These are phyloP conservation scores for Fusarium sp. DNA, from an alignment of 2,329 filamentous ascomycete species.

Conservation along the genomic window DNA sequence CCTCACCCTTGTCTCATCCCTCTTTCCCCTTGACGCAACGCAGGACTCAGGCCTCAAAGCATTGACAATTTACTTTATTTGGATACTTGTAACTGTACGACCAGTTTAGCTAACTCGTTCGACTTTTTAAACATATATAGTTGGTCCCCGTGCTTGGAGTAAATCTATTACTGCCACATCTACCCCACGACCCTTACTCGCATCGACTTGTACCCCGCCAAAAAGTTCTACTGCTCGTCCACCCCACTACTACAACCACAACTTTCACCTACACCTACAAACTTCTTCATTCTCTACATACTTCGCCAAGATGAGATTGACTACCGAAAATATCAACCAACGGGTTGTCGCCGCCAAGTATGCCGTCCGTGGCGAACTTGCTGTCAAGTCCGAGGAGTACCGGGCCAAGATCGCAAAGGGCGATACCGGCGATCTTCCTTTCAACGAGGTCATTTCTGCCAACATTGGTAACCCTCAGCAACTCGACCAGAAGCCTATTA, in stretches of 20 bases:
- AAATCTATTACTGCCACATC: constrained; percentile 39
- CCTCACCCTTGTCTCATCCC: constrained; percentile 37
- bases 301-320: constrained; percentile 63
- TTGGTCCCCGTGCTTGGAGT: constrained; percentile 33
- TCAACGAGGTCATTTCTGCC: constrained; percentile 91
- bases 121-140: constrained; percentile 40
- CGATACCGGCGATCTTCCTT: constrained; percentile 73
- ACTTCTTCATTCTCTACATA: constrained; percentile 45
- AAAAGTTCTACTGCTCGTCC: constrained; percentile 38
- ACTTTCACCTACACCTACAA: constrained; percentile 28
- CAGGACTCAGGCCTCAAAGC: constrained; percentile 30
- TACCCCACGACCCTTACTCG: constrained; percentile 46
- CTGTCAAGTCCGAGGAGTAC: constrained; percentile 92
- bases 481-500: constrained; percentile 98
- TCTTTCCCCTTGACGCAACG: constrained; percentile 30
- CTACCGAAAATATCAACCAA: constrained; percentile 90
- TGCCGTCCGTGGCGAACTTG: constrained; percentile 95
- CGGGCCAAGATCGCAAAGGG: constrained; percentile 76
- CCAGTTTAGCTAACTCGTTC: constrained; percentile 43
- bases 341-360: constrained; percentile 90
- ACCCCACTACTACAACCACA: constrained; percentile 35
- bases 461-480: constrained; percentile 99
- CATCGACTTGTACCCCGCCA: constrained; percentile 45
- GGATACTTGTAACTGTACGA: constrained; percentile 18
- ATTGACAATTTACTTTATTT: constrained; percentile 29